A percentile compares a stretch with the other conserved stretches of the same genome.
Evolutionary conservation across 768 basidiomycete species (phyloP).

Genomic region (Amanita pallidorosea): DNA sequence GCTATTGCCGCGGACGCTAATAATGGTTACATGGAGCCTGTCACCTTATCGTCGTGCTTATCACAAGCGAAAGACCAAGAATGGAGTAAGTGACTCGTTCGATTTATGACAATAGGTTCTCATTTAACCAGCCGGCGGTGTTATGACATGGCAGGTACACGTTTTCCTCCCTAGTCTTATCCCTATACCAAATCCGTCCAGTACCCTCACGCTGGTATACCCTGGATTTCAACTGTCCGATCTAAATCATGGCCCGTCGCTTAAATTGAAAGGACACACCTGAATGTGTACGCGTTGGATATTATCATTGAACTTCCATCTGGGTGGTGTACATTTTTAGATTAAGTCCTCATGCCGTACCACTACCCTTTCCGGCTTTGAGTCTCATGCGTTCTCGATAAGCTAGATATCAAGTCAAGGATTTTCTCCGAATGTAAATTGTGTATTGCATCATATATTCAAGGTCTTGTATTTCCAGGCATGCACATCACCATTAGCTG

Average conservation of each 20-base stretch:
- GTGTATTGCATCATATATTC: too few relatives aligned
- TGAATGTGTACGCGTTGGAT: not conserved
- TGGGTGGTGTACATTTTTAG: too few relatives aligned
- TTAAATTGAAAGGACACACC: too few relatives aligned
- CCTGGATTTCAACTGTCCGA: not conserved
- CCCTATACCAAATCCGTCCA: not conserved
- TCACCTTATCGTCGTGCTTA: slow-evolving; percentile 51
- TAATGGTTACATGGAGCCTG: slow-evolving; percentile 52
- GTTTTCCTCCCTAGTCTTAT: not conserved
- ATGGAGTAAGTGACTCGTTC: not conserved
- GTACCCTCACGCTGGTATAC: not conserved
- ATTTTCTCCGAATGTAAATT: too few relatives aligned
- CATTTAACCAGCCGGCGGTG: not conserved
- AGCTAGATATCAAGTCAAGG: too few relatives aligned
- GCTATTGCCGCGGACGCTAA: slow-evolving; percentile 37
- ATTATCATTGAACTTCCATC: too few relatives aligned
- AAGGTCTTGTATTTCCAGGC: too few relatives aligned
- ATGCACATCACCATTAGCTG: too few relatives aligned
- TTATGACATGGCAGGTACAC: slow-evolving; percentile 2
- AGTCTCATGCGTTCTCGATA: too few relatives aligned
- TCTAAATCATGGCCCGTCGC: slow-evolving; percentile 1
- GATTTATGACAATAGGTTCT: not conserved
- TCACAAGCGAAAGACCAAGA: slow-evolving; percentile 29
- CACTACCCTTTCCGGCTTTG: too few relatives aligned
- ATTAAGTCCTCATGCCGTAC: too few relatives aligned